Percentiles rank a stretch among this genome's conserved stretches.
These are phyloP conservation scores for Intubia oerlemansii DNA, from an alignment of 2,329 filamentous ascomycete genomes.

Conservation along the genomic window DNA sequence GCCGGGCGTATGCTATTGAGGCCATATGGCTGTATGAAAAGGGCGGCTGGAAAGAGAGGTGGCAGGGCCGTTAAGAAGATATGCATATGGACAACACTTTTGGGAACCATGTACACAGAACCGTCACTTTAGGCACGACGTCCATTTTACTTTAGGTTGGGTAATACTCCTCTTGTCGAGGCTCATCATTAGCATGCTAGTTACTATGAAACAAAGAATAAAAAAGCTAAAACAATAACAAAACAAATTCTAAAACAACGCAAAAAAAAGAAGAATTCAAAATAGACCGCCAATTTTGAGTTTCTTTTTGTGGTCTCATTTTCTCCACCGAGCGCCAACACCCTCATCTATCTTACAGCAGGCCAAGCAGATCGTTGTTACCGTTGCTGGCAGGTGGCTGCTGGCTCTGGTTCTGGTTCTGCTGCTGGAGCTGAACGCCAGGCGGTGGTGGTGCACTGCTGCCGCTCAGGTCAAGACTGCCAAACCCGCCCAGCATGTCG, in stretches of 20 bases:
- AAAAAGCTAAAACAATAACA: background rate
- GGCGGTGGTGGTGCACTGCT: constrained; percentile 39
- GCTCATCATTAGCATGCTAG: too few relatives aligned
- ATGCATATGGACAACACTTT: background rate
- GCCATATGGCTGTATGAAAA: constrained; percentile 66
- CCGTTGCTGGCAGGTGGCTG: too few relatives aligned
- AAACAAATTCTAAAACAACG: background rate
- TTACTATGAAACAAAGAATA: too few relatives aligned
- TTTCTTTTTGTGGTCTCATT: too few relatives aligned
- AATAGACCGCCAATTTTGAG: constrained; percentile 1
- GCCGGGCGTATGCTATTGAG: constrained; percentile 67
- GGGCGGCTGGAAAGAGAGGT: constrained; percentile 47
- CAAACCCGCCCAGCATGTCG: constrained; percentile 81
- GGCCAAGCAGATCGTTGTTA: constrained; percentile 35
- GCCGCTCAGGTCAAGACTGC: constrained; percentile 52
- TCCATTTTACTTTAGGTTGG: too few relatives aligned
- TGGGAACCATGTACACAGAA: too few relatives aligned
- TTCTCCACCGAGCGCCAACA: too few relatives aligned
- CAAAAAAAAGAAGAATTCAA: background rate
- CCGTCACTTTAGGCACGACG: too few relatives aligned
- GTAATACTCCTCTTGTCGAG: too few relatives aligned
- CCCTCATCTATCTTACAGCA: constrained; percentile 27
- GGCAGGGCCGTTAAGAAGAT: constrained; percentile 19
- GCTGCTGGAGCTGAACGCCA: constrained; percentile 30
- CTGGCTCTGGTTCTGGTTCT: constrained; percentile 15